Evolutionary conservation across 2,329 filamentous ascomycete species (phyloP).

Genomic region (Fusarium pseudoanthophilum): DNA sequence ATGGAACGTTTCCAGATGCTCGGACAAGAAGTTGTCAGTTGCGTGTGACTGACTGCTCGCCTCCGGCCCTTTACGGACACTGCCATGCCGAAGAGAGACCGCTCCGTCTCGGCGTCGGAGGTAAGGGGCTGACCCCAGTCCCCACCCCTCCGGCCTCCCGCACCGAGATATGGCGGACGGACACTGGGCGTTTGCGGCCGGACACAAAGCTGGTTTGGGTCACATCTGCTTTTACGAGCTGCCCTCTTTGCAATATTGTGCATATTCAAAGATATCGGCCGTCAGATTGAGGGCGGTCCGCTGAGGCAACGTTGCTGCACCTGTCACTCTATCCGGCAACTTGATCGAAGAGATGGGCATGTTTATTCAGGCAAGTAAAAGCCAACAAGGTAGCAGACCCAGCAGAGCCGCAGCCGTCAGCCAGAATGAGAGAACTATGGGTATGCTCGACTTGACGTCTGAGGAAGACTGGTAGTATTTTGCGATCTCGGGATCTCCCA

Average conservation of each 20-base stretch:
- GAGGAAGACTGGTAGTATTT: constrained; percentile 40
- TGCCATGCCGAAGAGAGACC: constrained; percentile 32
- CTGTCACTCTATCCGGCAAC: constrained; percentile 1
- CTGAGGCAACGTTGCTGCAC: constrained; percentile 6
- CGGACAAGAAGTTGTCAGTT: constrained; percentile 26
- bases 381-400: constrained; percentile 31
- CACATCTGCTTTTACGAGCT: constrained; percentile 9
- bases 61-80: constrained; percentile 33
- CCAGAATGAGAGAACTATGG: constrained; percentile 33
- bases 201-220: constrained; percentile 16
- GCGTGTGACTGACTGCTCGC: constrained; percentile 27
- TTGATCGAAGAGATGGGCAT: neutral
- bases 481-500: constrained; percentile 37
- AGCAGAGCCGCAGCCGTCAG: constrained; percentile 25
- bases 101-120: constrained; percentile 34
- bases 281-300: neutral
- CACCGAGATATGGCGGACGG: constrained; percentile 29
- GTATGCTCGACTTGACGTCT: constrained; percentile 3
- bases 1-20: constrained; percentile 42
- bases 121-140: constrained; percentile 2
- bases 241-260: neutral
- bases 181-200: constrained; percentile 22
- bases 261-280: neutral
- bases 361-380: constrained; percentile 29
- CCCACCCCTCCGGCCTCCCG: constrained; percentile 26